phyloP scores from a whole-genome alignment of 306 rosid genomes.

The Prunus dulcis region DNA sequence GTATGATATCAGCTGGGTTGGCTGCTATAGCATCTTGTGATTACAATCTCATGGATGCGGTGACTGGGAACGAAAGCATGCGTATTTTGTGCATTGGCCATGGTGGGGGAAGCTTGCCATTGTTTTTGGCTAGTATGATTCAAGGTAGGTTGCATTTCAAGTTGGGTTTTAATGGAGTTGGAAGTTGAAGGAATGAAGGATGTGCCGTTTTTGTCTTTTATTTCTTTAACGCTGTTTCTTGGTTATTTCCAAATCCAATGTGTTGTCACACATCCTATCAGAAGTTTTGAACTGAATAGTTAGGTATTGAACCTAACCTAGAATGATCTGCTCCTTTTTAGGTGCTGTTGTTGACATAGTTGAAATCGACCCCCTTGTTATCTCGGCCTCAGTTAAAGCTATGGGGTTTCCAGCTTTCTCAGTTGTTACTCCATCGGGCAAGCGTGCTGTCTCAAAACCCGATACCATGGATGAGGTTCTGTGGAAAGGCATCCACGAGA shows the following conservation, averaged over 20 bases:
- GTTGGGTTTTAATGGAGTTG: not conserved
- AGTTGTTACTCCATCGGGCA: conserved; percentile 55
- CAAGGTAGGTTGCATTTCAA: conserved; percentile 47
- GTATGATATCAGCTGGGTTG: conserved; percentile 84
- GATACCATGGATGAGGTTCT: conserved; percentile 45
- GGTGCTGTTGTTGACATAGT: conserved; percentile 74
- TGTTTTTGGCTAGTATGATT: conserved; percentile 79
- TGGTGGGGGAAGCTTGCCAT: conserved; percentile 94
- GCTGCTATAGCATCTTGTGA: conserved; percentile 66
- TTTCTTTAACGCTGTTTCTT: not conserved
- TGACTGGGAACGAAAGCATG: conserved; percentile 59
- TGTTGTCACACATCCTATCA: not conserved
- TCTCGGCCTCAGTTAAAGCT: conserved; percentile 79
- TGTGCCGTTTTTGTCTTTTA: not conserved
- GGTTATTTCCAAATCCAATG: not conserved
- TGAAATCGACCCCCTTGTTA: conserved; percentile 89
- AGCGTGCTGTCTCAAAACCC: conserved; percentile 44
- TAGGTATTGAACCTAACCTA: not conserved
- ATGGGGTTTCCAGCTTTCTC: conserved; percentile 95
- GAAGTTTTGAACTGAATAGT: not conserved
- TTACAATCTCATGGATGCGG: conserved; percentile 51
- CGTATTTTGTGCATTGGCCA: conserved; percentile 83
- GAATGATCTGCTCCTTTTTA: conserved; percentile 28
- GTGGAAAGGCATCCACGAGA: conserved; percentile 89
- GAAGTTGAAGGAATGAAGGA: not conserved